Conservation (phyloP, 208 protist species). For the Leishmania lainsoni region DNA sequence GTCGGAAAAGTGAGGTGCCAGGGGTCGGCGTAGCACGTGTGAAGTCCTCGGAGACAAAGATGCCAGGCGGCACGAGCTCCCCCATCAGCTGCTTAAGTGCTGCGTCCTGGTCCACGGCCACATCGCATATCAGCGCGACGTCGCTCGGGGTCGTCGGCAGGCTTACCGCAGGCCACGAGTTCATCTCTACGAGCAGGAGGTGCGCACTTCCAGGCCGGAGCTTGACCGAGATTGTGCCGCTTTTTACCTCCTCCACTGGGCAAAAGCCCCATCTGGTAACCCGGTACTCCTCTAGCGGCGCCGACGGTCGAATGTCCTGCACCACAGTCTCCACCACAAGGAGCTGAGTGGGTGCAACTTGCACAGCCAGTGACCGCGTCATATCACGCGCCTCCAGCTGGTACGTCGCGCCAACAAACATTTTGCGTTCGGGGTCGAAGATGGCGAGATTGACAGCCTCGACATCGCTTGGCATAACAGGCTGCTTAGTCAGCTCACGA, state of each 20-base stretch:
- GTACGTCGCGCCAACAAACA: slow-evolving; percentile 81
- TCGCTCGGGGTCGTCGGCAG: slow-evolving; percentile 29
- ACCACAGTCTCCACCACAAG: slow-evolving; percentile 75
- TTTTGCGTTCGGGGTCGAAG: slow-evolving; percentile 53
- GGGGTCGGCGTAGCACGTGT: slow-evolving; percentile 50
- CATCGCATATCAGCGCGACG: slow-evolving; percentile 39
- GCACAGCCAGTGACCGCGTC: slow-evolving; percentile 60
- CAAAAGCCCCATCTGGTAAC: slow-evolving; percentile 70
- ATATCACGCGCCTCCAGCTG: slow-evolving; percentile 34
- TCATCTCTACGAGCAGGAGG: slow-evolving; percentile 60
- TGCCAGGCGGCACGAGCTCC: slow-evolving; percentile 76
- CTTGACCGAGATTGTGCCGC: slow-evolving; percentile 10
- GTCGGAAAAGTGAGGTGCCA: slow-evolving; percentile 53
- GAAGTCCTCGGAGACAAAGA: slow-evolving; percentile 82
- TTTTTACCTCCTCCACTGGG: slow-evolving; percentile 37
- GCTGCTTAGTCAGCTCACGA: slow-evolving; percentile 28
- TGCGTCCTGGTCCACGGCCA: slow-evolving; percentile 38
- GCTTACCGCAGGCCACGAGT: slow-evolving; percentile 55
- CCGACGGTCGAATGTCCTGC: slow-evolving; percentile 33
- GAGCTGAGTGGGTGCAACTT: slow-evolving; percentile 45
- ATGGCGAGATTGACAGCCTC: slow-evolving; percentile 71
- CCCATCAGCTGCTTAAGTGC: slow-evolving; percentile 52
- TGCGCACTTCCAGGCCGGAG: slow-evolving; percentile 74
- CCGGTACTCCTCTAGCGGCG: slow-evolving; percentile 44
- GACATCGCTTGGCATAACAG: slow-evolving; percentile 24